phyloP scores from a whole-genome alignment of 1,284 basidiomycete genomes.

The Malassezia dermatis region DNA sequence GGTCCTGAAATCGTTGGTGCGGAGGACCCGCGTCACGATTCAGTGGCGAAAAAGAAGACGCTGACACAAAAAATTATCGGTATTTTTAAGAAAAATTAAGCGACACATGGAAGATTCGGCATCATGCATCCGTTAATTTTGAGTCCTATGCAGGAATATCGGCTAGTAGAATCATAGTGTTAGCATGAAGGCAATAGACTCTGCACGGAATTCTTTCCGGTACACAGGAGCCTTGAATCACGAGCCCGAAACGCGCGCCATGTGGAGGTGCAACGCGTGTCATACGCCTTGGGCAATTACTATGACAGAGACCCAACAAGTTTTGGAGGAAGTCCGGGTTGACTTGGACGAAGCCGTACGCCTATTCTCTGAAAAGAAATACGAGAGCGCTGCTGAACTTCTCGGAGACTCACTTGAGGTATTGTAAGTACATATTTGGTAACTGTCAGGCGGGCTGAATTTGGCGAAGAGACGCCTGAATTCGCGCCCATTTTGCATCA shows the following conservation, averaged over 20 bases:
- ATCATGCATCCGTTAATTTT: not conserved
- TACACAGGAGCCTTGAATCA: not conserved
- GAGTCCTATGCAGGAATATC: too few species aligned
- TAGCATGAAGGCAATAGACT: not conserved
- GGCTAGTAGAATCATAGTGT: not conserved
- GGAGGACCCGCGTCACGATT: conserved; percentile 9
- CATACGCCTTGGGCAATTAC: not conserved
- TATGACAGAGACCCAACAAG: not conserved
- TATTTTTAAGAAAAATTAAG: conserved; percentile 2
- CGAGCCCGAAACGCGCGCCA: not conserved
- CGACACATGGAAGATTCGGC: not conserved
- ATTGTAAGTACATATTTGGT: conserved; percentile 18
- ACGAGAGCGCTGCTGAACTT: conserved; percentile 25
- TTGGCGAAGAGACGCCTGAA: conserved; percentile 32
- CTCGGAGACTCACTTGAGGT: conserved; percentile 30
- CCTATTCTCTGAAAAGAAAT: conserved; percentile 37
- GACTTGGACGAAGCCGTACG: conserved; percentile 34
- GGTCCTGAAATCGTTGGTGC: conserved; percentile 16
- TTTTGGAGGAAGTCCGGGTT: not conserved
- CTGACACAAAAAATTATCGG: not conserved
- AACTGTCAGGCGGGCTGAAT: conserved; percentile 13
- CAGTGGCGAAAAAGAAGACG: conserved; percentile 8
- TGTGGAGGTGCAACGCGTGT: not conserved
- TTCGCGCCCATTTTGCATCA: conserved; percentile 39
- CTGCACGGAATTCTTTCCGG: not conserved